phyloP scores from a whole-genome alignment of 495 filamentous ascomycete species.

The Penicillium salamii region DNA sequence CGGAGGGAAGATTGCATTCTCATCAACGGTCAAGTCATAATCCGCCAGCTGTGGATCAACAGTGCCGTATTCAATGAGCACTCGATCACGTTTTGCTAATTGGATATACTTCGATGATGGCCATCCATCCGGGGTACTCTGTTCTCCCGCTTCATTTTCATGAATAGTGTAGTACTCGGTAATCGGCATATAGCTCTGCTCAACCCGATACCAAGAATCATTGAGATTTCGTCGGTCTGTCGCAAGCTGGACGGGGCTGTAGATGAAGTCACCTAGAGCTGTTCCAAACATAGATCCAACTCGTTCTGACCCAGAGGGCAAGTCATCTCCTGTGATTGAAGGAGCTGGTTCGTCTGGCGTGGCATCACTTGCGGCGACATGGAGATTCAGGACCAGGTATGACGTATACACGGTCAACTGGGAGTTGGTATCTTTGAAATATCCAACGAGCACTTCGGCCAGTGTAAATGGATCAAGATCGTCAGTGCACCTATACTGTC shows the following conservation, averaged over 20 bases:
- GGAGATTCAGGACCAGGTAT: slow-evolving; percentile 57
- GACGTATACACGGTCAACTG: slow-evolving; percentile 43
- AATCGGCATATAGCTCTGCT: slow-evolving; percentile 43
- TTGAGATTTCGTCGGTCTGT: slow-evolving; percentile 56
- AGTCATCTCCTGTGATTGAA: slow-evolving; percentile 24
- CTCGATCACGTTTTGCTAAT: slow-evolving; percentile 44
- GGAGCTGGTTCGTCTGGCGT: slow-evolving; percentile 38
- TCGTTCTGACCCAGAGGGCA: slow-evolving; percentile 32
- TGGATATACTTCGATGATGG: slow-evolving; percentile 56
- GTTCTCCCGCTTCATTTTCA: slow-evolving; percentile 26
- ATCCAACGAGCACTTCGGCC: slow-evolving; percentile 44
- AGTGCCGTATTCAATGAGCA: slow-evolving; percentile 53
- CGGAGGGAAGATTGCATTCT: slow-evolving; percentile 42
- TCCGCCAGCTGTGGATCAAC: slow-evolving; percentile 55
- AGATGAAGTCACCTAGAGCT: slow-evolving; percentile 49
- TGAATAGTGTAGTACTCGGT: slow-evolving; percentile 51
- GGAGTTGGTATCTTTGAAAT: slow-evolving; percentile 45
- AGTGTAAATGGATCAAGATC: slow-evolving; percentile 46
- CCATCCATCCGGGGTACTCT: slow-evolving; percentile 62
- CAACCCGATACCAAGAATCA: slow-evolving; percentile 54
- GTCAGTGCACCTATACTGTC: slow-evolving; percentile 56
- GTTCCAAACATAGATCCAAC: slow-evolving; percentile 34
- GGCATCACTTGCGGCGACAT: slow-evolving; percentile 48
- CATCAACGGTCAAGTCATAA: slow-evolving; percentile 48
- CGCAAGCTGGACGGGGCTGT: slow-evolving; percentile 46